Conservation (phyloP, 352 stramenopile species). For the Globisporangium camurandrum region DNA sequence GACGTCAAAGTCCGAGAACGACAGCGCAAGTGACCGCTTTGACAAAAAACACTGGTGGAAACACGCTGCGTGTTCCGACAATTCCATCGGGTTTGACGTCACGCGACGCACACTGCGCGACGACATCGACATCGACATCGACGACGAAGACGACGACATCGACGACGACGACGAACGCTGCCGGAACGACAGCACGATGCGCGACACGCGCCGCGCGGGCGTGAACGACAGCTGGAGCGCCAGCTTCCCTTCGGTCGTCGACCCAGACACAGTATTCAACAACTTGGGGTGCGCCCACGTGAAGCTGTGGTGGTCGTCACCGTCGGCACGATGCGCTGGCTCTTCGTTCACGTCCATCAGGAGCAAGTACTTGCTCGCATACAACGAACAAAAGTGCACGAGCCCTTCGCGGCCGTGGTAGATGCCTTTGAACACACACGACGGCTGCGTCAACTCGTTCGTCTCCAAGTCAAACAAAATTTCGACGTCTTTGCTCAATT, state of each 20-base stretch:
- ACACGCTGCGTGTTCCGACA: slow-evolving; percentile 66
- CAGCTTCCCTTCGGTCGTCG: slow-evolving; percentile 66
- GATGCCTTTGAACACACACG: slow-evolving; percentile 82
- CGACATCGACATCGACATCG: slow-evolving; percentile 8
- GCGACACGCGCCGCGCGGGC: slow-evolving; percentile 71
- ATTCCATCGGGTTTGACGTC: slow-evolving; percentile 64
- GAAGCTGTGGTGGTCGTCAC: slow-evolving; percentile 74
- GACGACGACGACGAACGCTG: slow-evolving; percentile 18
- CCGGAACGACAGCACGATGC: slow-evolving; percentile 78
- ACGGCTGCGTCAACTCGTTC: slow-evolving; percentile 56
- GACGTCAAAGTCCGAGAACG: slow-evolving; percentile 83
- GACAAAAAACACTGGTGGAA: slow-evolving; percentile 81
- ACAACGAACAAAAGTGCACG: slow-evolving; percentile 75
- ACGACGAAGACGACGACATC: slow-evolving; percentile 15
- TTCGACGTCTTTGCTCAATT: slow-evolving; percentile 82
- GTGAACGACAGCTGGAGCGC: slow-evolving; percentile 78
- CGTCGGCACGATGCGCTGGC: slow-evolving; percentile 41
- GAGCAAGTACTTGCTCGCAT: slow-evolving; percentile 74
- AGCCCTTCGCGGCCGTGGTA: slow-evolving; percentile 84
- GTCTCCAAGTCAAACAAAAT: slow-evolving; percentile 81
- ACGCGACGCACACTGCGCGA: slow-evolving; percentile 40
- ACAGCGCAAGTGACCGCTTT: slow-evolving; percentile 76
- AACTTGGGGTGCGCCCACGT: slow-evolving; percentile 41
- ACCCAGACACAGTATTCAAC: slow-evolving; percentile 73
- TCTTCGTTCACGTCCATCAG: slow-evolving; percentile 42